Base-by-base conservation (phyloP, 2,329 filamentous ascomycete species). In the Fusarium lyarnte region DNA sequence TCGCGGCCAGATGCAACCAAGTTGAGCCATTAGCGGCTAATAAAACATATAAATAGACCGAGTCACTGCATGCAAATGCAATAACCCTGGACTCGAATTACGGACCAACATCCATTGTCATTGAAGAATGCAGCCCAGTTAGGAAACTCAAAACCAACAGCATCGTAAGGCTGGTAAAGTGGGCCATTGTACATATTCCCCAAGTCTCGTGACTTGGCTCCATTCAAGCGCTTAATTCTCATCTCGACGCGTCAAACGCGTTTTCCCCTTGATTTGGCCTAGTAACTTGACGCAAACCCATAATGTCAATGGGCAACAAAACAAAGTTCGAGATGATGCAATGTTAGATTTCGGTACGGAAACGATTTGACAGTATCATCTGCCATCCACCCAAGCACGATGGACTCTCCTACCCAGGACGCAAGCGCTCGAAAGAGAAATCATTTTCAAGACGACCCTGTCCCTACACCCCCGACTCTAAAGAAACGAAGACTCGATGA, bases 401-500 rank as follows among this genome's bases (percentile, higher is more conserved):
- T 82, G 80, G 74, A 80, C 46, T 74, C 76, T 43, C 69, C 66
- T 29, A 65, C 69, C 27, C 70, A 75, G 39, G 31, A 53, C 23
- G 54, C 41, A 7, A 74, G 52, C 47, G 75, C 71, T 52, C 69
- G 76, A 51, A 79, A 78, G 64, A 71, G 76, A 75, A 53, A 49
- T 41, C 64, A 68, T 42, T 35, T 74, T n/a, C 66, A 72, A 36
- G 76, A 76, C 41, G 74, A 78, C 19, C 68, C 71, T 25, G 63
- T 67, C 21, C 63, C 72, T n/a, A 79, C 78, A 42, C 78, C 79
- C 27, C 51, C 74, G 8, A 63, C 79, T 11, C 66, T 74, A 66
- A 82, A 82, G 72, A 79, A 77, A 36, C 78, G 76, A 49, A 79
- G 74, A 65, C 59, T 82, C n/a, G 79, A 81, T 42, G 75, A 76